Evolutionary conservation across 2,329 filamentous ascomycete genomes (phyloP).

Genomic region (Aspergillus fructus): DNA sequence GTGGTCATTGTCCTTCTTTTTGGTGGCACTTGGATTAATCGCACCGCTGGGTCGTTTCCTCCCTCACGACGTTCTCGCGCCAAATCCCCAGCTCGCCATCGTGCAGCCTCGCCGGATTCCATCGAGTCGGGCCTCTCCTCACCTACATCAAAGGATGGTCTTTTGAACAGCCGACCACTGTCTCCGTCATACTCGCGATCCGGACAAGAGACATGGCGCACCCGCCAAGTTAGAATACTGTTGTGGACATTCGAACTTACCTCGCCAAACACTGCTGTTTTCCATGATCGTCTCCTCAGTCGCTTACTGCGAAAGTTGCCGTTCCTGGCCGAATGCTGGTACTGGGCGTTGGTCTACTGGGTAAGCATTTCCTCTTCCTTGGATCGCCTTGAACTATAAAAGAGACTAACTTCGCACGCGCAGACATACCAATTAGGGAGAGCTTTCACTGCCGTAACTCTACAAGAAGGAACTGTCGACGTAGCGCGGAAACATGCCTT

Average conservation of each 20-base stretch:
- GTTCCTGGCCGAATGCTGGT: conserved; percentile 73
- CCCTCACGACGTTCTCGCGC: conserved; percentile 18
- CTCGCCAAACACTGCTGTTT: conserved; percentile 62
- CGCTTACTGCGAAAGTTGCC: conserved; percentile 66
- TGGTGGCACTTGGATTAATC: conserved; percentile 63
- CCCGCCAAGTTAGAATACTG: conserved; percentile 49
- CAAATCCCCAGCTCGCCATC: conserved; percentile 19
- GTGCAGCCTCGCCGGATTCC: conserved; percentile 36
- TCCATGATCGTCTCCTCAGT: conserved; percentile 61
- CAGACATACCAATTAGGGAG: conserved; percentile 74
- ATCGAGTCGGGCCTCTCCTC: conserved; percentile 43
- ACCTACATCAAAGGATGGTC: conserved; percentile 35
- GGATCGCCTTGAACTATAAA: not conserved
- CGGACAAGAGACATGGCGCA: conserved; percentile 51
- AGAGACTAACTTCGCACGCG: conserved; percentile 10
- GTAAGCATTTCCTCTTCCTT: conserved; percentile 45
- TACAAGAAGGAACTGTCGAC: conserved; percentile 67
- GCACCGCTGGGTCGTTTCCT: conserved; percentile 40
- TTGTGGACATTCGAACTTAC: conserved; percentile 50
- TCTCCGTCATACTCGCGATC: conserved; percentile 44
- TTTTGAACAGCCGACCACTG: conserved; percentile 29
- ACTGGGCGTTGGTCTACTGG: conserved; percentile 76
- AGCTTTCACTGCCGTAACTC: conserved; percentile 68
- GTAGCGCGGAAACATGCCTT: conserved; percentile 68
- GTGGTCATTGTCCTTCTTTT: conserved; percentile 60